A percentile compares a stretch with the other conserved stretches of the same genome.
Conservation (phyloP, 768 basidiomycete genomes). For the Leccinum aurantiacum region DNA sequence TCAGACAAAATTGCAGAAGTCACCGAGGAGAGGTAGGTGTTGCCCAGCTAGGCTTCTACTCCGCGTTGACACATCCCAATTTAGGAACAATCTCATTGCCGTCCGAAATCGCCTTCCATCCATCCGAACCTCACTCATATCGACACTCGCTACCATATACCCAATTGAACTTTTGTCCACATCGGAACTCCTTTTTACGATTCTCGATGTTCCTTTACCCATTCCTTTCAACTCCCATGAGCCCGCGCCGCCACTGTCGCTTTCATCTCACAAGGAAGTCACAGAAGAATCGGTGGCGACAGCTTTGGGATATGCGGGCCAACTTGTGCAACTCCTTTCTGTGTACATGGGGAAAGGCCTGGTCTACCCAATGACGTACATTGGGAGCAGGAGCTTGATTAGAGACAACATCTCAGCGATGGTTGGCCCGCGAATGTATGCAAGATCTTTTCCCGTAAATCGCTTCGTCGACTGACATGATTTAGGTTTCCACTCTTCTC, state of each 20-base stretch:
- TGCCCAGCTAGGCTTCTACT: constrained; percentile 3
- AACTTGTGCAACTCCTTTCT: constrained; percentile 80
- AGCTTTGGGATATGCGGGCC: constrained; percentile 87
- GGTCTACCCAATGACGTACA: constrained; percentile 86
- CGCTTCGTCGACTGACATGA: constrained; percentile 11
- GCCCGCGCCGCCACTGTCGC: constrained; percentile 77
- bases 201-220: constrained; percentile 86
- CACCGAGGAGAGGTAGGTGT: constrained; percentile 39
- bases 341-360: constrained; percentile 73
- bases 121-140: constrained; percentile 63
- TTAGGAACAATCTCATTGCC: constrained; percentile 46
- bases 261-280: constrained; percentile 65
- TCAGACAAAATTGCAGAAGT: constrained; percentile 35
- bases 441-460: constrained; percentile 16
- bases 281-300: constrained; percentile 88
- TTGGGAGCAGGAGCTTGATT: constrained; percentile 89
- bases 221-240: constrained; percentile 74
- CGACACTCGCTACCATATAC: constrained; percentile 73
- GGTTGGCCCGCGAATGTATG: constrained; percentile 92
- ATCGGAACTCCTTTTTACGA: constrained; percentile 85
- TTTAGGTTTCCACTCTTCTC: constrained; percentile 92
- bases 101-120: constrained; percentile 52
- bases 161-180: constrained; percentile 87
- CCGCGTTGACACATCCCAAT: constrained; percentile 15
- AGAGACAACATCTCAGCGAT: constrained; percentile 92